These are phyloP conservation scores for Bertia moriformis DNA, from an alignment of 2,329 filamentous ascomycete species.

Conservation along the genomic window DNA sequence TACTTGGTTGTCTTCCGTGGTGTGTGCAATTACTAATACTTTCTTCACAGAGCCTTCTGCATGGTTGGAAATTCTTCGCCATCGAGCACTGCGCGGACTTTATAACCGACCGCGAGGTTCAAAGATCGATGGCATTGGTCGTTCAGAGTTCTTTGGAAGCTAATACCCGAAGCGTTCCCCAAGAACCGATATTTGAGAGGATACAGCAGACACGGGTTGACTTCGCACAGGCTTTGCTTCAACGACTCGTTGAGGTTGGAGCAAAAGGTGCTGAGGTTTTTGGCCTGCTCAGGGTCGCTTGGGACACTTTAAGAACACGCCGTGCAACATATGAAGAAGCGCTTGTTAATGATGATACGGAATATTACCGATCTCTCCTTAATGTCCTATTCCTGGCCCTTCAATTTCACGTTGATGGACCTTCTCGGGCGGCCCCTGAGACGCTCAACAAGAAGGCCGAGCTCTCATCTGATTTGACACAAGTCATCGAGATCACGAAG, in stretches of 20 bases:
- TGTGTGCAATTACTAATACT: background rate
- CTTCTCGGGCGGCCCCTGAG: conserved; percentile 13
- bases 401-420: conserved; percentile 36
- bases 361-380: conserved; percentile 73
- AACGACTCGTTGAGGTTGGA: conserved; percentile 34
- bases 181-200: conserved; percentile 37
- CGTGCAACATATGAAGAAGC: conserved; percentile 42
- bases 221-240: conserved; percentile 41
- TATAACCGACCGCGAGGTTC: conserved; percentile 30
- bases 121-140: conserved; percentile 34
- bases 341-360: conserved; percentile 35
- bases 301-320: conserved; percentile 35
- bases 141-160: conserved; percentile 35
- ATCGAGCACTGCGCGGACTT: conserved; percentile 39
- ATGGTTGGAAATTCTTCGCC: conserved; percentile 11
- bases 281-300: conserved; percentile 35
- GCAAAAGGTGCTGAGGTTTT: conserved; percentile 30
- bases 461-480: conserved; percentile 34
- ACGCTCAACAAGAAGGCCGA: conserved; percentile 15
- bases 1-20: background rate
- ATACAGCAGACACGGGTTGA: conserved; percentile 40
- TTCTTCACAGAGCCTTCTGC: background rate
- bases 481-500: conserved; percentile 67
- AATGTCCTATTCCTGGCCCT: conserved; percentile 72
- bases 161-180: conserved; percentile 33